Conservation (phyloP, 164 flowering plant genomes). For the Warburgia ugandensis region DNA sequence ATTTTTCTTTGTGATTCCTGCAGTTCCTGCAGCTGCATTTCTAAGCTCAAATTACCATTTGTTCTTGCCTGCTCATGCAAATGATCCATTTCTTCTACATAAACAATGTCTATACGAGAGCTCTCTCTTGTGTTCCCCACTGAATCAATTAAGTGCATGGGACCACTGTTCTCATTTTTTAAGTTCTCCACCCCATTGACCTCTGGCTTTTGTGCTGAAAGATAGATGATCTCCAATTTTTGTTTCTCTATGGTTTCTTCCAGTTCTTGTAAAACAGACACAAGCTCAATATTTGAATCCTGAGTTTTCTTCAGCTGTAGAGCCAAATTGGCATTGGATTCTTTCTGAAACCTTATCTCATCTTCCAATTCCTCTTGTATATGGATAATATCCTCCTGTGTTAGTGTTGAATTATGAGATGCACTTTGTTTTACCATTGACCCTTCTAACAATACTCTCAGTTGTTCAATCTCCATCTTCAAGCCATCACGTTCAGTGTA, state of each 20-base stretch:
- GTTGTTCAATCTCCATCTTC: slow-evolving; percentile 47
- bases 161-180: too few relatives aligned
- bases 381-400: slow-evolving; percentile 17
- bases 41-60: slow-evolving; percentile 14
- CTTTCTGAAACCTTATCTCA: slow-evolving; percentile 53
- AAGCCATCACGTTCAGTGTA: slow-evolving; percentile 48
- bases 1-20: slow-evolving; percentile 45
- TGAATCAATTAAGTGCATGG: too few relatives aligned
- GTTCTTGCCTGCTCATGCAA: slow-evolving; percentile 13
- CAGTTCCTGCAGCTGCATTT: slow-evolving; percentile 30
- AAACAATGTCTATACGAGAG: too few relatives aligned
- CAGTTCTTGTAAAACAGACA: slow-evolving; percentile 74
- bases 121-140: neutral
- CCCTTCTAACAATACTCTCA: slow-evolving; percentile 35
- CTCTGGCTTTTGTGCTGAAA: slow-evolving; percentile 30
- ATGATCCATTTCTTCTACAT: neutral
- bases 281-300: slow-evolving; percentile 82
- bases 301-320: slow-evolving; percentile 61
- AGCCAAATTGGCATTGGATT: slow-evolving; percentile 49
- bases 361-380: slow-evolving; percentile 46
- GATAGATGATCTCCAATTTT: slow-evolving; percentile 49
- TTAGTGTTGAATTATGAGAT: slow-evolving; percentile 21
- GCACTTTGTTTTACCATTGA: slow-evolving; percentile 21
- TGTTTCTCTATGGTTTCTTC: slow-evolving; percentile 72
- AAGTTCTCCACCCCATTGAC: neutral